Conservation (phyloP, 306 rosid species). For the Potentilla sterilis region DNA sequence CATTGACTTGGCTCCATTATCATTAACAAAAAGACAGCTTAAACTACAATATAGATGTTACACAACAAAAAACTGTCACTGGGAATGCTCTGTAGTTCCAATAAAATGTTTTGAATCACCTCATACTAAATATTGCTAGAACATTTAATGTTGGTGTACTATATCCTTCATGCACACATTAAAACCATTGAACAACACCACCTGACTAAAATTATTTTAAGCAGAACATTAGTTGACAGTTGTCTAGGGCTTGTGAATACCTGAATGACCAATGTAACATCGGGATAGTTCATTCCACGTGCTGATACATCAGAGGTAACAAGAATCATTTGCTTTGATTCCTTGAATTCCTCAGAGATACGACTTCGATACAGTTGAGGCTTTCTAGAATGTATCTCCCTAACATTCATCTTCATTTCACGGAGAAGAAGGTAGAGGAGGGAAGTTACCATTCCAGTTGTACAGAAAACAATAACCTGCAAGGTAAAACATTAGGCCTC, state of each 20-base stretch:
- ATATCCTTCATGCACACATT: background rate
- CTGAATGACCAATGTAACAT: constrained; percentile 92
- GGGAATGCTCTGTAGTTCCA: background rate
- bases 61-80: background rate
- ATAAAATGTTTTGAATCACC: background rate
- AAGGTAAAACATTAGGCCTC: constrained; percentile 28
- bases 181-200: background rate
- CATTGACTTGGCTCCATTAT: background rate
- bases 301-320: constrained; percentile 92
- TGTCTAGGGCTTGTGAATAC: constrained; percentile 29
- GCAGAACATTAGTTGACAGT: background rate
- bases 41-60: no score
- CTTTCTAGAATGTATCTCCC: constrained; percentile 90
- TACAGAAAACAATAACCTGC: constrained; percentile 91
- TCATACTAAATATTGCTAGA: background rate
- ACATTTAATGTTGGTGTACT: background rate
- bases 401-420: constrained; percentile 87
- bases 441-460: constrained; percentile 80
- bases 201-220: background rate
- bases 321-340: constrained; percentile 69
- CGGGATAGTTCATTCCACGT: constrained; percentile 93
- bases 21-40: background rate
- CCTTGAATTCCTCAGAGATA: constrained; percentile 80
- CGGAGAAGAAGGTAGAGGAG: constrained; percentile 66
- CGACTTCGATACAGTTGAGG: constrained; percentile 85